A percentile compares a stretch with the other conserved stretches of the same genome.
Evolutionary conservation across 345 rosid species (phyloP).

Genomic region (Eutrema heterophyllum): DNA sequence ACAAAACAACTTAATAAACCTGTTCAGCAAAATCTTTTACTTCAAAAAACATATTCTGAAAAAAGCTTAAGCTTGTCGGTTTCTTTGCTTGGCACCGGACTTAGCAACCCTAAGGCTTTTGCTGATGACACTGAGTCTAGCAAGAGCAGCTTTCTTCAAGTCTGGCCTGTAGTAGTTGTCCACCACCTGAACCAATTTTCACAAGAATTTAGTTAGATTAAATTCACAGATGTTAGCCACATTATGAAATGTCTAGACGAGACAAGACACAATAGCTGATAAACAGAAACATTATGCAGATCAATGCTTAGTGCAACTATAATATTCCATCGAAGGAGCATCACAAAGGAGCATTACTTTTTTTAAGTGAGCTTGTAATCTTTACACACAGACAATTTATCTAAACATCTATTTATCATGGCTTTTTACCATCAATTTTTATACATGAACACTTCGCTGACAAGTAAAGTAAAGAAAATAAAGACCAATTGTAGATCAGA

Average conservation of each 20-base stretch:
- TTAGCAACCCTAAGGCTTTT: slow-evolving; percentile 76
- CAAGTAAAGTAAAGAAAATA: neutral
- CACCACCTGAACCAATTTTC: slow-evolving; percentile 44
- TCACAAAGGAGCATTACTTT: neutral
- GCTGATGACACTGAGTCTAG: slow-evolving; percentile 77
- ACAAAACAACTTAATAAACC: neutral
- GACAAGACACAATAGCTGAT: neutral
- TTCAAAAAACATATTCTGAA: neutral
- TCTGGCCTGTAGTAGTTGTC: slow-evolving; percentile 91
- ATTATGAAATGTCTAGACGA: neutral
- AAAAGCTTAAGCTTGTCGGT: slow-evolving; percentile 51
- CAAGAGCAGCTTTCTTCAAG: slow-evolving; percentile 81
- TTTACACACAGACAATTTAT: neutral
- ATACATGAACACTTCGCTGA: neutral
- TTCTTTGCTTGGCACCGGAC: slow-evolving; percentile 91
- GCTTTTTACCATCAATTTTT: neutral
- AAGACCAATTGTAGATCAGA: neutral
- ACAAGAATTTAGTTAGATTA: neutral
- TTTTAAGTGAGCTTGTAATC: neutral
- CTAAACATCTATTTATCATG: neutral
- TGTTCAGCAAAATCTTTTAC: slow-evolving; percentile 29
- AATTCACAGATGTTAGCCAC: no score
- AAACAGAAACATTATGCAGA: neutral
- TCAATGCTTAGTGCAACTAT: neutral
- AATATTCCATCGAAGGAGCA: neutral